These are phyloP conservation scores for Mycena vulgaris DNA, from an alignment of 768 basidiomycete species.

Conservation along the genomic window DNA sequence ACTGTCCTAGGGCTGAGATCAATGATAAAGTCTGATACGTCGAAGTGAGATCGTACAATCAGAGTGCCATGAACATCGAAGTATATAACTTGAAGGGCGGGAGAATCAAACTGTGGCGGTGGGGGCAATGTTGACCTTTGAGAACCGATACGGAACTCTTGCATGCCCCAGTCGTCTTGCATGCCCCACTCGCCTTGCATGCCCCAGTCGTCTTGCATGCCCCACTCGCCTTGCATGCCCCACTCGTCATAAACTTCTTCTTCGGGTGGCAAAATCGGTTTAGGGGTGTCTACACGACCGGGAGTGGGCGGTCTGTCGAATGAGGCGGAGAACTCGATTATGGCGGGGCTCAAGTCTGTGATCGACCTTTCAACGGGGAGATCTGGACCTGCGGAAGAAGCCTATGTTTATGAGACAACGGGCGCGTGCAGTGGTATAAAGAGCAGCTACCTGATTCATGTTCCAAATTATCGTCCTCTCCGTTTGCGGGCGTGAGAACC, in stretches of 20 bases:
- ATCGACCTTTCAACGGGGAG: too few relatives aligned
- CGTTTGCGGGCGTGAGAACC: neutral
- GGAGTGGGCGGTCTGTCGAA: neutral
- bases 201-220: too few relatives aligned
- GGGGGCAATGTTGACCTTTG: neutral
- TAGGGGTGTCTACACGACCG: neutral
- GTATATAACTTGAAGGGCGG: neutral
- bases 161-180: too few relatives aligned
- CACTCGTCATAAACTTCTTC: too few relatives aligned
- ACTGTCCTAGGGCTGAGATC: neutral
- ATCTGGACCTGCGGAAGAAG: too few relatives aligned
- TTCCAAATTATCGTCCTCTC: neutral
- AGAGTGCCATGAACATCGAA: constrained; percentile 11
- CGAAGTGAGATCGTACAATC: neutral
- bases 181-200: too few relatives aligned
- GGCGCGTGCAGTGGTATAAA: too few relatives aligned
- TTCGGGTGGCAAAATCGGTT: too few relatives aligned
- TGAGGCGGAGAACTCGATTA: neutral
- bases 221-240: too few relatives aligned
- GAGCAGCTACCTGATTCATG: neutral
- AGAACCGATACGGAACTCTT: too few relatives aligned
- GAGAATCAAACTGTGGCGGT: neutral
- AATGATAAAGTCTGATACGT: neutral
- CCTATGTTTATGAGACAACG: too few relatives aligned
- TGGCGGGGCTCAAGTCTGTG: neutral